These are phyloP conservation scores for Leccinum variabile DNA, from an alignment of 1,284 basidiomycete genomes.

Conservation along the genomic window DNA sequence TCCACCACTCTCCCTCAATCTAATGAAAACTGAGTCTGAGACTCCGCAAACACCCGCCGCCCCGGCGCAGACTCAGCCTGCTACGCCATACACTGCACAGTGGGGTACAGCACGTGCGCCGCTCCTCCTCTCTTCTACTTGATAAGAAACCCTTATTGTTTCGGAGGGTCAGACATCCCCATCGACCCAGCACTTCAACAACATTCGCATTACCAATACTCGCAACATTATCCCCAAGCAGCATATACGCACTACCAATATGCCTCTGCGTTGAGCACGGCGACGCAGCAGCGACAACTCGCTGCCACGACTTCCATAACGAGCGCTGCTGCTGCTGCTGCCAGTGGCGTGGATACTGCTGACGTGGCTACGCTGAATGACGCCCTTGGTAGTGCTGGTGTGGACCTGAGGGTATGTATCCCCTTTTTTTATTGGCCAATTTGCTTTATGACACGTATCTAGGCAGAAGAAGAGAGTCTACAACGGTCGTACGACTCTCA, in stretches of 20 bases:
- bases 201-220: slow-evolving; percentile 50
- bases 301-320: slow-evolving; percentile 25
- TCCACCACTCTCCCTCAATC: no score
- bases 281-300: slow-evolving; percentile 33
- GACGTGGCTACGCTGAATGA: slow-evolving; percentile 79
- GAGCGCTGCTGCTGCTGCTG: slow-evolving; percentile 24
- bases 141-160: slow-evolving; percentile 2
- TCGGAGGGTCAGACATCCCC: slow-evolving; percentile 50
- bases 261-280: slow-evolving; percentile 31
- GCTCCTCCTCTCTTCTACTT: slow-evolving; percentile 5
- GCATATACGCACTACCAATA: slow-evolving; percentile 54
- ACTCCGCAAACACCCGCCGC: slow-evolving; percentile 35
- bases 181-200: slow-evolving; percentile 71
- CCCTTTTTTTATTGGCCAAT: not conserved
- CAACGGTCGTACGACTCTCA: slow-evolving; percentile 65
- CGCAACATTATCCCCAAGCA: slow-evolving; percentile 55
- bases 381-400: slow-evolving; percentile 78
- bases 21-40: slow-evolving; percentile 39
- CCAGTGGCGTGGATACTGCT: slow-evolving; percentile 51
- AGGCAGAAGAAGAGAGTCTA: slow-evolving; percentile 81
- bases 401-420: slow-evolving; percentile 67
- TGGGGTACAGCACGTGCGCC: slow-evolving; percentile 45
- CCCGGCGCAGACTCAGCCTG: slow-evolving; percentile 29
- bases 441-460: slow-evolving; percentile 1
- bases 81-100: slow-evolving; percentile 37